Evolutionary conservation across 768 basidiomycete genomes (phyloP).

Genomic region (Lactarius vividus): DNA sequence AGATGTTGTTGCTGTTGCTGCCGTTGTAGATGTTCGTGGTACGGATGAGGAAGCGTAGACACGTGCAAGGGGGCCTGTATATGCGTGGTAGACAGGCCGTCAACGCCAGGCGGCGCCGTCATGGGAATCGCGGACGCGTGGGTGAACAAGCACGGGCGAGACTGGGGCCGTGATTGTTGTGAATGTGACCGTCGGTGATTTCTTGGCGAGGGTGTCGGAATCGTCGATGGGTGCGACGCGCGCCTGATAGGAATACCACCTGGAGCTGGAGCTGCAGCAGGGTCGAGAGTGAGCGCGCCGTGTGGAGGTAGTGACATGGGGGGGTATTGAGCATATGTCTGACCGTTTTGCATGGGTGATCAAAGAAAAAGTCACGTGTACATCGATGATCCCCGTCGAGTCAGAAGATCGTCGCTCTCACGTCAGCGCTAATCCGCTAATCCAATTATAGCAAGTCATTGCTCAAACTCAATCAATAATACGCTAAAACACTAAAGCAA

Average conservation of each 20-base stretch:
- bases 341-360: background rate
- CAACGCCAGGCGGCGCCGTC: background rate
- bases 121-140: background rate
- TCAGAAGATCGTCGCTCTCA: background rate
- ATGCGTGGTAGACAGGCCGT: background rate
- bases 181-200: constrained; percentile 1
- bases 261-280: no score
- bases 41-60: background rate
- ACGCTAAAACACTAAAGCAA: background rate
- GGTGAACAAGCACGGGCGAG: background rate
- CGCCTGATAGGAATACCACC: background rate
- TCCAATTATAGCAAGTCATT: background rate
- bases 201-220: constrained; percentile 5
- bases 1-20: background rate
- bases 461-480: background rate
- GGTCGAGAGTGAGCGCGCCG: no score
- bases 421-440: background rate
- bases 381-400: background rate
- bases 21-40: constrained; percentile 6
- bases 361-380: background rate
- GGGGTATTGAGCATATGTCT: no score
- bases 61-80: constrained; percentile 7
- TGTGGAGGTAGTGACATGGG: no score
- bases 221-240: background rate
- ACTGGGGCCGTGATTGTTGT: background rate